Conservation (phyloP, 176 grass and related monocot genomes). For the Alloteropsis semialata region DNA sequence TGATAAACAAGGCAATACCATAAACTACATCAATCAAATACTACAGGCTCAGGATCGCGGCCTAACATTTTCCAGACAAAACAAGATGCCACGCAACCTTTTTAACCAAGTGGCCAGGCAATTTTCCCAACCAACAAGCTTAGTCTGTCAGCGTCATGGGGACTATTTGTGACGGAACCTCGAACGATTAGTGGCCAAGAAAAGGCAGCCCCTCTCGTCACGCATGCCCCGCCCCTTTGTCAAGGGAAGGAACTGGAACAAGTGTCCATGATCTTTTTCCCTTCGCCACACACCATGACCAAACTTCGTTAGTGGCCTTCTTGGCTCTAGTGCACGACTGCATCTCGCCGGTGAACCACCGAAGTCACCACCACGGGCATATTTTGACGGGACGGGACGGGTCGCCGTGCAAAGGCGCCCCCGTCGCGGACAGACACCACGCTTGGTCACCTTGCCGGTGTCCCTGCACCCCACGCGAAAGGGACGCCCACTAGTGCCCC, state of each 20-base stretch:
- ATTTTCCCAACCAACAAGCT: too few species aligned
- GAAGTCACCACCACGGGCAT: constrained; percentile 1
- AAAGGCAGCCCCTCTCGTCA: background rate
- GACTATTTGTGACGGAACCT: background rate
- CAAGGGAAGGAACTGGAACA: background rate
- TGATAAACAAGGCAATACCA: too few species aligned
- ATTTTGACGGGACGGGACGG: constrained; percentile 8
- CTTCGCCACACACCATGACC: background rate
- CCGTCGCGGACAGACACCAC: too few species aligned
- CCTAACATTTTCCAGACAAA: too few species aligned
- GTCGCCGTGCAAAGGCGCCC: background rate
- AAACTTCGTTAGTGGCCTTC: background rate
- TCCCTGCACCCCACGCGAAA: background rate
- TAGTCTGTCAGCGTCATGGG: background rate
- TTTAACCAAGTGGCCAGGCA: background rate
- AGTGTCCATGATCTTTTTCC: background rate
- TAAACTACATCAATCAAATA: too few species aligned
- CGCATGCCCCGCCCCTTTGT: background rate
- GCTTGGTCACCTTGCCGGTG: background rate
- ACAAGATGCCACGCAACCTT: background rate
- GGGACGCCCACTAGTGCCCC: constrained; percentile 10
- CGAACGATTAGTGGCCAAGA: background rate
- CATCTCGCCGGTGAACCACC: background rate
- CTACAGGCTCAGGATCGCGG: too few species aligned
- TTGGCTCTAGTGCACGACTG: background rate